phyloP scores from a whole-genome alignment of 1,284 basidiomycete species.

The Puccinia hordei region DNA sequence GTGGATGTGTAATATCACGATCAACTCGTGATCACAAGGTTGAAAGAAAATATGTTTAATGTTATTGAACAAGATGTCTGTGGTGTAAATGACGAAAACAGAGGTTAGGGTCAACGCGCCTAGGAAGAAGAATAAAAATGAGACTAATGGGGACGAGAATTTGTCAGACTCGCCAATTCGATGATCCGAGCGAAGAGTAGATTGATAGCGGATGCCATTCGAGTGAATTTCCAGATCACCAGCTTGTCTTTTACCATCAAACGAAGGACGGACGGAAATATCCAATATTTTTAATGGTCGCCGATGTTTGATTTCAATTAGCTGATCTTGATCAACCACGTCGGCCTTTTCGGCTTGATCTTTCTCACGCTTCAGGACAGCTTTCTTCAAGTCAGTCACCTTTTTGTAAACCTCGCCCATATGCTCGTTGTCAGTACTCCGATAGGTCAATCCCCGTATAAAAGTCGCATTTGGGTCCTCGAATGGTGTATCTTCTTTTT shows the following conservation, averaged over 20 bases:
- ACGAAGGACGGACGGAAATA: slow-evolving; percentile 87
- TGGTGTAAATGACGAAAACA: background rate
- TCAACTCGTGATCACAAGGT: slow-evolving; percentile 92
- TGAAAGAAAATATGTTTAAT: slow-evolving; percentile 99
- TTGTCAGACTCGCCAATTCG: slow-evolving; percentile 65
- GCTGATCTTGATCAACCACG: slow-evolving; percentile 89
- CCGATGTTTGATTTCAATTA: slow-evolving; percentile 75
- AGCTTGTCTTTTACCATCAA: slow-evolving; percentile 80
- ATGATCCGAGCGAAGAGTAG: slow-evolving; percentile 73
- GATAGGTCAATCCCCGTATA: slow-evolving; percentile 90
- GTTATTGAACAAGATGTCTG: slow-evolving; percentile 89
- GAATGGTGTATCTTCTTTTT: slow-evolving; percentile 99
- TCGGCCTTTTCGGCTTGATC: slow-evolving; percentile 98
- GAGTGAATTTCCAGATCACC: slow-evolving; percentile 97
- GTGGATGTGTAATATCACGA: slow-evolving; percentile 92
- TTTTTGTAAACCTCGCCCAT: slow-evolving; percentile 86
- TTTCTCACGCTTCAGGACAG: slow-evolving; percentile 92
- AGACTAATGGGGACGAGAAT: background rate
- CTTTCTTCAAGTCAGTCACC: slow-evolving; percentile 93
- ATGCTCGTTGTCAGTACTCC: slow-evolving; percentile 82
- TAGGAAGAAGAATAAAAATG: background rate
- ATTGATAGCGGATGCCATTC: slow-evolving; percentile 92
- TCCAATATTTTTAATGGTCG: slow-evolving; percentile 68
- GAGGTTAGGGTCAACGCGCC: background rate
- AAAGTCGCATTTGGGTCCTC: slow-evolving; percentile 97